phyloP scores from a whole-genome alignment of 2,329 filamentous ascomycete genomes.

The Ophiocordyceps unilateralis region DNA sequence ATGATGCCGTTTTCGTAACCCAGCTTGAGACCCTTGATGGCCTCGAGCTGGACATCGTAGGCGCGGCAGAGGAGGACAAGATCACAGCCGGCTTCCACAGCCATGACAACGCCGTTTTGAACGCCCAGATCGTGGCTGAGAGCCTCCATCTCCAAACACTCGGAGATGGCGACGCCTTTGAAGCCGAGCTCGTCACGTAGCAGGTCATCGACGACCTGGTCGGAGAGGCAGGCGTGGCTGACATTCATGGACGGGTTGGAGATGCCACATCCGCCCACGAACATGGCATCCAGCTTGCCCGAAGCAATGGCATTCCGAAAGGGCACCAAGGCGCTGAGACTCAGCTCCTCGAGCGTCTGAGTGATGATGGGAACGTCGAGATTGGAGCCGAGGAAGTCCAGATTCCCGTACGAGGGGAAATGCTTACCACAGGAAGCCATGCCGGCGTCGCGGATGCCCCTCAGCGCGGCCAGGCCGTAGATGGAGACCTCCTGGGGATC shows the following conservation, averaged over 20 bases:
- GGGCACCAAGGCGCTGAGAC: slow-evolving; percentile 76
- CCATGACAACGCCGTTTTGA: slow-evolving; percentile 92
- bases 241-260: slow-evolving; percentile 83
- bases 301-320: slow-evolving; percentile 80
- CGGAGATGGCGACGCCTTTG: slow-evolving; percentile 81
- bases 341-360: slow-evolving; percentile 81
- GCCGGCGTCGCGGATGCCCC: slow-evolving; percentile 82
- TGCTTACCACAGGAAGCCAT: slow-evolving; percentile 86
- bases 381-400: slow-evolving; percentile 83
- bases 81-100: slow-evolving; percentile 90
- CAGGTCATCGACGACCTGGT: slow-evolving; percentile 83
- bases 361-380: slow-evolving; percentile 91
- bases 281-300: slow-evolving; percentile 76
- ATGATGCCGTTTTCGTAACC: slow-evolving; percentile 86
- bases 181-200: slow-evolving; percentile 81
- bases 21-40: slow-evolving; percentile 74
- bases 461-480: slow-evolving; percentile 79
- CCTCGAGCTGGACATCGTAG: slow-evolving; percentile 77
- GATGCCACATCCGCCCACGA: slow-evolving; percentile 88
- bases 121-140: slow-evolving; percentile 94
- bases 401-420: slow-evolving; percentile 88
- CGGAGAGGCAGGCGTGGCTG: slow-evolving; percentile 84
- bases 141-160: slow-evolving; percentile 93
- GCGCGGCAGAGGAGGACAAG: slow-evolving; percentile 76
- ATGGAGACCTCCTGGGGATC: slow-evolving; percentile 90